These are phyloP conservation scores for Schizosaccharomyces cryophilus DNA, from an alignment of 805 yeast genomes.

Conservation along the genomic window DNA sequence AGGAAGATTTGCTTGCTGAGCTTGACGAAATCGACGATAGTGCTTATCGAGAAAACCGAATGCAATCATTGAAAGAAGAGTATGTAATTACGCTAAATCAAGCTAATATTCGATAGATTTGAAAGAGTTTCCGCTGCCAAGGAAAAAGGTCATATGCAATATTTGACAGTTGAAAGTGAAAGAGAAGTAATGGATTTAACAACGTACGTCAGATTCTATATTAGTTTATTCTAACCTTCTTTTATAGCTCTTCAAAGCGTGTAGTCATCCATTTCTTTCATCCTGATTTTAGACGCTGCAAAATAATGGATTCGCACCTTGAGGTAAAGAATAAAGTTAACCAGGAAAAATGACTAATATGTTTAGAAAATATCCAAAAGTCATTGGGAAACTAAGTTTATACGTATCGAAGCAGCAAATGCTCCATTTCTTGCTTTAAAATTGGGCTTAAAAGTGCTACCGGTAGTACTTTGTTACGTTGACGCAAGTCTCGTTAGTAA, in stretches of 20 bases:
- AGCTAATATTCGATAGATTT: not conserved
- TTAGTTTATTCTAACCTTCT: not conserved
- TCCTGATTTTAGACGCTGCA: constrained; percentile 35
- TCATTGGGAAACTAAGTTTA: constrained; percentile 30
- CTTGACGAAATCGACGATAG: not conserved
- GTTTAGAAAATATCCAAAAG: constrained; percentile 25
- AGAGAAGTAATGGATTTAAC: constrained; percentile 31
- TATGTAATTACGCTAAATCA: not conserved
- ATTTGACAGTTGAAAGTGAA: constrained; percentile 20
- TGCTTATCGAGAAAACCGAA: not conserved
- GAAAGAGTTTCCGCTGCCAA: not conserved
- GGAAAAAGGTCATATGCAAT: not conserved
- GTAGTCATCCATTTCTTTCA: constrained; percentile 41
- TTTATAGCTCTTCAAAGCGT: constrained; percentile 11
- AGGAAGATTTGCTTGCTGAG: not conserved
- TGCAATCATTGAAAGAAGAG: not conserved
- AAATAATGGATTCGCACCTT: constrained; percentile 27
- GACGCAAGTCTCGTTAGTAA: constrained; percentile 35
- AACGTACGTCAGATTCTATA: constrained; percentile 11
- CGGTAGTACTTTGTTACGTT: constrained; percentile 38
- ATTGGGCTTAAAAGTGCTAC: constrained; percentile 40
- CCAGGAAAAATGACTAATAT: not conserved
- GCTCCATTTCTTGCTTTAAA: constrained; percentile 53
- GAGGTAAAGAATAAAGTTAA: not conserved
- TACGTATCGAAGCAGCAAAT: constrained; percentile 30